Evolutionary conservation across 1,284 basidiomycete species (phyloP).

Genomic region (Paramarasmius palmivorus): DNA sequence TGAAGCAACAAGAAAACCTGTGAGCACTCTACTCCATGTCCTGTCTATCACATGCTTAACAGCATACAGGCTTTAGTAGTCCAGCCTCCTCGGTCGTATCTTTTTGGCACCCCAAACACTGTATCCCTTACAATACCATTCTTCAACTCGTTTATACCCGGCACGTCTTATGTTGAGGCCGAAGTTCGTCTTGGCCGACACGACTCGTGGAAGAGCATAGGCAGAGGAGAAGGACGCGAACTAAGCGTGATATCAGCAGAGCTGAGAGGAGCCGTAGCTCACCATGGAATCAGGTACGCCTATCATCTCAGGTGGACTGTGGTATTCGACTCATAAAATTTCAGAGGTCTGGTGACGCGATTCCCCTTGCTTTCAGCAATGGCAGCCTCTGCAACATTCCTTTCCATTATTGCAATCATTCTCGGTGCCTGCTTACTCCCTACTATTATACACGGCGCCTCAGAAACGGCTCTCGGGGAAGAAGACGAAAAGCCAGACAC

Average conservation of each 20-base stretch:
- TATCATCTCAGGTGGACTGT: not conserved
- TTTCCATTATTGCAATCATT: slow-evolving; percentile 48
- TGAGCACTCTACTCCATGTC: slow-evolving; percentile 35
- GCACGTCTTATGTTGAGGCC: slow-evolving; percentile 49
- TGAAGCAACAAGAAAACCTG: slow-evolving; percentile 58
- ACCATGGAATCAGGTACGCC: slow-evolving; percentile 67
- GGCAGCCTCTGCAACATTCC: slow-evolving; percentile 48
- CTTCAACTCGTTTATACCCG: slow-evolving; percentile 49
- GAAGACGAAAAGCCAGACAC: slow-evolving; percentile 5
- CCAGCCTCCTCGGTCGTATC: slow-evolving; percentile 42
- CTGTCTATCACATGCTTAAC: slow-evolving; percentile 3
- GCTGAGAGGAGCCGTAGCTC: slow-evolving; percentile 59
- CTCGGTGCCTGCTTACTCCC: slow-evolving; percentile 56
- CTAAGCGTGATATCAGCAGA: slow-evolving; percentile 62
- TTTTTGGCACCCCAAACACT: slow-evolving; percentile 38
- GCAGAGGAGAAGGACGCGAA: slow-evolving; percentile 68
- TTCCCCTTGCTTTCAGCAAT: slow-evolving; percentile 60
- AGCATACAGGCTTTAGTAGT: slow-evolving; percentile 41
- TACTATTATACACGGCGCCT: slow-evolving; percentile 32
- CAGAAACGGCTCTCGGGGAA: slow-evolving; percentile 8
- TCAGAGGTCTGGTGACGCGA: slow-evolving; percentile 66
- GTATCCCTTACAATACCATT: slow-evolving; percentile 54
- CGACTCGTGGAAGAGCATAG: slow-evolving; percentile 69
- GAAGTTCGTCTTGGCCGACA: slow-evolving; percentile 64
- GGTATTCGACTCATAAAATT: slow-evolving; percentile 8